Conservation (phyloP, 1,284 basidiomycete species). For the Fomitopsis betulina region DNA sequence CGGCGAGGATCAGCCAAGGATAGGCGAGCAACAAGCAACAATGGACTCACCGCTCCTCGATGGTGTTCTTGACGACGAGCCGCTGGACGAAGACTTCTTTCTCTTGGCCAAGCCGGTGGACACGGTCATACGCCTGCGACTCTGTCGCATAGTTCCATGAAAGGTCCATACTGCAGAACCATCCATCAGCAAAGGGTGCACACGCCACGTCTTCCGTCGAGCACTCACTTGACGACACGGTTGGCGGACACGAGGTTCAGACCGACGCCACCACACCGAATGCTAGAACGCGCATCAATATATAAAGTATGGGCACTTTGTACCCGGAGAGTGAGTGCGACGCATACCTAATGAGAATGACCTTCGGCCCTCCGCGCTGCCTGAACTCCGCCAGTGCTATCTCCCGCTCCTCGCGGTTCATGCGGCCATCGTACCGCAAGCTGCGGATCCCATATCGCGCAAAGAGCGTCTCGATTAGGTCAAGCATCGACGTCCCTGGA, state of each 20-base stretch:
- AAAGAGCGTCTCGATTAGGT: constrained; percentile 55
- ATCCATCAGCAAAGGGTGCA: background rate
- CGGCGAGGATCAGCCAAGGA: background rate
- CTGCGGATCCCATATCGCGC: constrained; percentile 52
- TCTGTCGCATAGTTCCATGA: constrained; percentile 72
- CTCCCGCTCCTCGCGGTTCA: constrained; percentile 51
- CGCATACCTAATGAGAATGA: constrained; percentile 57
- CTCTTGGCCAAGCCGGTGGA: constrained; percentile 67
- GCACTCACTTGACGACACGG: constrained; percentile 56
- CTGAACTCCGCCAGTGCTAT: constrained; percentile 46
- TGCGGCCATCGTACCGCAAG: constrained; percentile 61
- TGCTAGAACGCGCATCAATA: constrained; percentile 31
- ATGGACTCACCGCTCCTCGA: constrained; percentile 58
- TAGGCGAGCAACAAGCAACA: background rate
- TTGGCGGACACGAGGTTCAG: constrained; percentile 63
- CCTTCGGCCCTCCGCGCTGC: constrained; percentile 46
- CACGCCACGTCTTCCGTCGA: background rate
- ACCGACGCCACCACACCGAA: constrained; percentile 65
- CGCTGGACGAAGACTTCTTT: constrained; percentile 68
- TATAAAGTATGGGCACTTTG: too few relatives aligned
- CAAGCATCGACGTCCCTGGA: constrained; percentile 68
- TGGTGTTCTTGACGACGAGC: constrained; percentile 58
- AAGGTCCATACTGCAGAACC: constrained; percentile 50
- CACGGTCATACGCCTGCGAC: constrained; percentile 59
- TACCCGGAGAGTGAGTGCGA: too few relatives aligned